These are phyloP conservation scores for Heritiera littoralis DNA, from an alignment of 345 rosid species.

Conservation along the genomic window DNA sequence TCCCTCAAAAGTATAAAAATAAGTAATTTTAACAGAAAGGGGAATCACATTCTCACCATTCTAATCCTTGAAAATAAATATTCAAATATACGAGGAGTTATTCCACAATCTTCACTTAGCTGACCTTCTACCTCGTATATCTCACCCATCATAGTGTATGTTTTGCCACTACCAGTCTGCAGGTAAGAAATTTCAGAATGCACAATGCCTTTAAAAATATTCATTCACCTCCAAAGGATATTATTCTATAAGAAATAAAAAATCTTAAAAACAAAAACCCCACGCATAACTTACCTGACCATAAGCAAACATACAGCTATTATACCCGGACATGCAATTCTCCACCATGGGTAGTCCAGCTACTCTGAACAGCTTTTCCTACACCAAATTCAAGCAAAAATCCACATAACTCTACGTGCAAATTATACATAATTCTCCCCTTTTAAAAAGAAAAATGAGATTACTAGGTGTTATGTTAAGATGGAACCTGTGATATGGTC, in stretches of 20 bases:
- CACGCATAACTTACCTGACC: conserved; percentile 67
- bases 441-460: neutral
- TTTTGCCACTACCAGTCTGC: conserved; percentile 99
- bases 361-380: conserved; percentile 76
- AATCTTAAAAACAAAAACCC: neutral
- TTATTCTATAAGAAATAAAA: neutral
- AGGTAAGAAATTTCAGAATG: conserved; percentile 19
- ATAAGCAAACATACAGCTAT: conserved; percentile 92
- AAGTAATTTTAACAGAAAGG: neutral
- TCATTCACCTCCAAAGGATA: neutral
- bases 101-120: conserved; percentile 69
- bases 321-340: conserved; percentile 93
- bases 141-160: conserved; percentile 95
- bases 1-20: neutral
- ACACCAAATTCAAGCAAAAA: conserved; percentile 25
- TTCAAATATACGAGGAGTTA: conserved; percentile 86
- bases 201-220: neutral
- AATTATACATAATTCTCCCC: neutral
- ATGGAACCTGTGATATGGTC: conserved; percentile 75
- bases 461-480: neutral
- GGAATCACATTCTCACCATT: conserved; percentile 38
- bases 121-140: conserved; percentile 54
- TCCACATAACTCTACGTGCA: conserved; percentile 17
- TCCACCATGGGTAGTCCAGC: conserved; percentile 96
- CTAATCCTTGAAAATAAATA: conserved; percentile 75